These are phyloP conservation scores for Coemansia sp. DNA, from an alignment of 192 early-diverging fungal genomes.

Conservation along the genomic window DNA sequence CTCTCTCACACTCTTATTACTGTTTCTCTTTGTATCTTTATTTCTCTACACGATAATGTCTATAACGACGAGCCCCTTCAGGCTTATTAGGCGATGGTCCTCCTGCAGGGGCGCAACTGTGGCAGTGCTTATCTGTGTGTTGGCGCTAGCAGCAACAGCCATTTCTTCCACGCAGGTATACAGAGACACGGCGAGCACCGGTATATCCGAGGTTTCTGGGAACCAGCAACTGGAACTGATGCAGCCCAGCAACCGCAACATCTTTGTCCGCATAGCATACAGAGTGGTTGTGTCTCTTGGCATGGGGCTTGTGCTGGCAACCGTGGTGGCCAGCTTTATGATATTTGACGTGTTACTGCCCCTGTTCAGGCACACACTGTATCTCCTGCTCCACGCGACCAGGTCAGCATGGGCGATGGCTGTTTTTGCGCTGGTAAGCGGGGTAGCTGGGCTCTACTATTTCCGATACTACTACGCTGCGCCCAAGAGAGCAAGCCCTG, in stretches of 20 bases:
- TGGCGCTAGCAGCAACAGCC: not conserved
- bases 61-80: not conserved
- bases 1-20: too few relatives aligned
- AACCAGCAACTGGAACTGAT: not conserved
- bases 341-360: constrained; percentile 24
- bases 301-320: constrained; percentile 5
- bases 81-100: not conserved
- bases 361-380: not conserved
- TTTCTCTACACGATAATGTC: too few relatives aligned
- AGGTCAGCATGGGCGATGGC: constrained; percentile 16
- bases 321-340: constrained; percentile 17
- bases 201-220: not conserved
- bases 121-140: not conserved
- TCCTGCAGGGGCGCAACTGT: not conserved
- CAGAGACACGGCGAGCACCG: not conserved
- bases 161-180: not conserved
- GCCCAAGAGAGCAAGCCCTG: constrained; percentile 18
- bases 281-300: not conserved
- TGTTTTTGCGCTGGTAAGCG: constrained; percentile 5
- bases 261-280: constrained; percentile 5
- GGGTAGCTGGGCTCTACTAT: constrained; percentile 34
- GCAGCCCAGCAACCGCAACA: constrained; percentile 3
- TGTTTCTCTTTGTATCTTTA: too few relatives aligned
- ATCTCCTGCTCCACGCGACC: constrained; percentile 21
- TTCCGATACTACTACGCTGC: constrained; percentile 46